Conservation (phyloP, 495 filamentous ascomycete genomes). For the Glutinoglossum americanum region DNA sequence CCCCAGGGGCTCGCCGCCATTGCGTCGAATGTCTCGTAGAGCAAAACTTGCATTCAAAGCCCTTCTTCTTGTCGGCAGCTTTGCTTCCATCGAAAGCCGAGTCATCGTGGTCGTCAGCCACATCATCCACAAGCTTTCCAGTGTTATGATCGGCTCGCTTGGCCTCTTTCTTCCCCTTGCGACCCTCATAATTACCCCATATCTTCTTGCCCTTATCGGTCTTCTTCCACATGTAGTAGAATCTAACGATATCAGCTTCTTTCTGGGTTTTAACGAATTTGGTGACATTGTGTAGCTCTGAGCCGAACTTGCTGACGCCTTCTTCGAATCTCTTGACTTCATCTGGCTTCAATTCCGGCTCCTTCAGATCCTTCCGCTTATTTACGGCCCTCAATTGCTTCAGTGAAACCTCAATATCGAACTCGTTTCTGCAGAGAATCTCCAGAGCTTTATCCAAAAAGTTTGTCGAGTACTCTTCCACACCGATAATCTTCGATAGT, state of each 20-base stretch:
- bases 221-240: slow-evolving; percentile 98
- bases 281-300: slow-evolving; percentile 65
- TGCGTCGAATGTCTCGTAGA: slow-evolving; percentile 54
- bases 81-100: slow-evolving; percentile 91
- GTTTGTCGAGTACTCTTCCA: slow-evolving; percentile 56
- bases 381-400: slow-evolving; percentile 41
- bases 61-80: slow-evolving; percentile 50
- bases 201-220: slow-evolving; percentile 63
- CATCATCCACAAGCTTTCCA: slow-evolving; percentile 66
- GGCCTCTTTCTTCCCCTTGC: slow-evolving; percentile 74
- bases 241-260: slow-evolving; percentile 62
- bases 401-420: slow-evolving; percentile 51
- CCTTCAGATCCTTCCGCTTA: slow-evolving; percentile 57
- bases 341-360: slow-evolving; percentile 56
- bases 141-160: slow-evolving; percentile 32
- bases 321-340: slow-evolving; percentile 86
- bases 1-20: slow-evolving; percentile 76
- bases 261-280: slow-evolving; percentile 67
- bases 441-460: slow-evolving; percentile 72
- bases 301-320: slow-evolving; percentile 74
- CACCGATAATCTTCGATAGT: slow-evolving; percentile 37
- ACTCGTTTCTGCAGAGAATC: slow-evolving; percentile 46
- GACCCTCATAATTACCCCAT: slow-evolving; percentile 70
- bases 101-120: slow-evolving; percentile 83
- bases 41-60: slow-evolving; percentile 93